These are phyloP conservation scores for Cornus suecica DNA, from an alignment of 148 eudicot genomes.

Conservation along the genomic window DNA sequence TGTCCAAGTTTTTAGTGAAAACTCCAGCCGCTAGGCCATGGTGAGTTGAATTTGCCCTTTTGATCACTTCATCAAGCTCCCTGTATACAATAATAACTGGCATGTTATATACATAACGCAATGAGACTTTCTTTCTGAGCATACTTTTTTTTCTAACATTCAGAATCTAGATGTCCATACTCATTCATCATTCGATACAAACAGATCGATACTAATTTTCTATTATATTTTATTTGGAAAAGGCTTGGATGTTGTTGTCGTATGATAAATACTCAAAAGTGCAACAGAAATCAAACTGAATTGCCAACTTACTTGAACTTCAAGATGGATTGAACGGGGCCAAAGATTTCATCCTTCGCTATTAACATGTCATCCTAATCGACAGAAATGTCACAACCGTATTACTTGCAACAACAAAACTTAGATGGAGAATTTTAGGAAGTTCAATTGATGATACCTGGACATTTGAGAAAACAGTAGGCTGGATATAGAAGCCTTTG, in stretches of 20 bases:
- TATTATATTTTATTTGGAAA: too few relatives aligned
- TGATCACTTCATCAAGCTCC: slow-evolving; percentile 70
- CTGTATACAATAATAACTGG: slow-evolving; percentile 22
- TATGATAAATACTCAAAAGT: background rate
- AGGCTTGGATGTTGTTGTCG: background rate
- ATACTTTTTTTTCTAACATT: too few relatives aligned
- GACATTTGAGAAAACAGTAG: slow-evolving; percentile 91
- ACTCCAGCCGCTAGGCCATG: slow-evolving; percentile 95
- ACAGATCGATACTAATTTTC: background rate
- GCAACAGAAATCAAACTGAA: background rate
- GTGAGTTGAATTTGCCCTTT: slow-evolving; percentile 67
- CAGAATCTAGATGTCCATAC: too few relatives aligned
- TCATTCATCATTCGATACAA: too few relatives aligned
- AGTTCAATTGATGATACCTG: slow-evolving; percentile 40
- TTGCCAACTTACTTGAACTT: slow-evolving; percentile 69
- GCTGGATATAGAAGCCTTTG: slow-evolving; percentile 81
- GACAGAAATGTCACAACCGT: background rate
- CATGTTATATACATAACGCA: background rate
- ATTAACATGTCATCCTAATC: slow-evolving; percentile 85
- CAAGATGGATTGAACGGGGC: slow-evolving; percentile 88
- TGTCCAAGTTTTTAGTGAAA: slow-evolving; percentile 65
- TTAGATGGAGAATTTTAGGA: background rate
- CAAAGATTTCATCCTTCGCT: slow-evolving; percentile 91
- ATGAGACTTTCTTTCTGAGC: too few relatives aligned
- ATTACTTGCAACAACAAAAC: background rate